phyloP scores from a whole-genome alignment of 345 rosid species.

The Citrus sinensis region DVS_A1.0 CM039166.1:25810501-25811000 shows the following conservation, averaged over 20 bases:
- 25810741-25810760: constrained; percentile 79
- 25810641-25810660: constrained; percentile 48
- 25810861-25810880: constrained; percentile 51
- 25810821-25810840: constrained; percentile 59
- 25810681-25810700: constrained; percentile 51
- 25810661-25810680: constrained; percentile 81
- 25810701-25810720: constrained; percentile 63
- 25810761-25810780: constrained; percentile 78
- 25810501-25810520: constrained; percentile 30
- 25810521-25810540: constrained; percentile 18
- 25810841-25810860: constrained; percentile 77
- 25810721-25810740: constrained; percentile 71
- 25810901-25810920: constrained; percentile 93
- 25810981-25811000: constrained; percentile 3
- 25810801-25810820: constrained; percentile 78
- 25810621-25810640: constrained; percentile 55
- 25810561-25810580: constrained; percentile 76
- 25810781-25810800: constrained; percentile 93
- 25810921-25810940: constrained; percentile 45
- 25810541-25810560: constrained; percentile 56
- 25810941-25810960: too few relatives aligned
- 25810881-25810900: constrained; percentile 68
- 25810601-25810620: constrained; percentile 94
- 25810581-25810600: constrained; percentile 89
- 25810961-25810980: too few relatives aligned